A percentile compares a stretch with the other conserved stretches of the same genome.
Evolutionary conservation across 805 yeast species (phyloP).

Genomic region (Wickerhamia fluorescens): DNA sequence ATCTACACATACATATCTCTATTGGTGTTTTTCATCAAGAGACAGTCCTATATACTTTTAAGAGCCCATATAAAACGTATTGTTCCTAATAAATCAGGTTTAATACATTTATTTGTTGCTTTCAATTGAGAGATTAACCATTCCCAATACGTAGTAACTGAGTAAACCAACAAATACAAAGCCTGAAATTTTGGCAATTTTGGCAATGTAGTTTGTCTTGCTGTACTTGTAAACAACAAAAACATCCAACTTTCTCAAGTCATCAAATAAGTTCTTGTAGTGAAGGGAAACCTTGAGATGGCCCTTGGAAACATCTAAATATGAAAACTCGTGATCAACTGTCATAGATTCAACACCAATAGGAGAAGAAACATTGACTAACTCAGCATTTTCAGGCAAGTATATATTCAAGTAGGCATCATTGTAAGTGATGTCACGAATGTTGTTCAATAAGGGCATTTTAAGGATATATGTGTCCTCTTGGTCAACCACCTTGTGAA

Average conservation of each 20-base stretch:
- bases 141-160: slow-evolving; percentile 41
- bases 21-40: too few species aligned
- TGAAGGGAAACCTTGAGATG: slow-evolving; percentile 64
- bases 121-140: slow-evolving; percentile 29
- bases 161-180: slow-evolving; percentile 55
- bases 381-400: slow-evolving; percentile 82
- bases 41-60: too few species aligned
- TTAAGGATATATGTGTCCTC: slow-evolving; percentile 49
- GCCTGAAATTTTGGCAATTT: slow-evolving; percentile 61
- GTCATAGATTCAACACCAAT: slow-evolving; percentile 28
- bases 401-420: slow-evolving; percentile 52
- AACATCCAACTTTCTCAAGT: slow-evolving; percentile 49
- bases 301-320: slow-evolving; percentile 70
- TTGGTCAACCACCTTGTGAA: slow-evolving; percentile 33
- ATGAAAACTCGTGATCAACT: slow-evolving; percentile 42
- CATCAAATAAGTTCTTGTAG: slow-evolving; percentile 62
- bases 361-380: slow-evolving; percentile 52
- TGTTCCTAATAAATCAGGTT: too few species aligned
- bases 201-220: slow-evolving; percentile 43
- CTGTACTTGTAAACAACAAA: slow-evolving; percentile 60
- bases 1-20: too few species aligned
- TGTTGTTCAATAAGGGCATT: slow-evolving; percentile 70
- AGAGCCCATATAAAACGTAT: too few species aligned
- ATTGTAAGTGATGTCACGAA: slow-evolving; percentile 63
- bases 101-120: too few species aligned